These are phyloP conservation scores for Lactuca sativa DNA, from an alignment of 129 eudicot species.

Conservation along the genomic window DNA sequence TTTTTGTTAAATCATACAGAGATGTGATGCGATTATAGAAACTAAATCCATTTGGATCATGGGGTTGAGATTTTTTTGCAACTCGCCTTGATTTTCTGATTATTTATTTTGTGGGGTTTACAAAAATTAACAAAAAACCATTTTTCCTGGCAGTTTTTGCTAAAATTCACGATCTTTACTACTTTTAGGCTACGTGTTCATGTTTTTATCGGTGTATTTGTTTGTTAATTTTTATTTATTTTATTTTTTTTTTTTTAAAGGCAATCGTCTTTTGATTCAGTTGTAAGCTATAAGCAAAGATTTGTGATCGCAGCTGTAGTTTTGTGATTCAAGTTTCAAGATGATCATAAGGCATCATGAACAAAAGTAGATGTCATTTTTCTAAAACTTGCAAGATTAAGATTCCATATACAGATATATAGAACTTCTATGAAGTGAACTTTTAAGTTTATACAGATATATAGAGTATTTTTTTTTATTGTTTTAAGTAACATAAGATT, in stretches of 20 bases:
- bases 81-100: constrained; percentile 21
- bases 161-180: neutral
- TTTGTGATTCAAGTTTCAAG: neutral
- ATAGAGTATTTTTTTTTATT: no score
- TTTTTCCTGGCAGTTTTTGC: neutral
- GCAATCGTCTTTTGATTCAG: neutral
- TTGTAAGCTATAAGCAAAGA: neutral
- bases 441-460: no score
- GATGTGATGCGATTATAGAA: neutral
- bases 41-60: neutral
- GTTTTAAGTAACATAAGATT: neutral
- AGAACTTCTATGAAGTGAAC: no score
- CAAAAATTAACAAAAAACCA: no score
- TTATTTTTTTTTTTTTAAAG: neutral
- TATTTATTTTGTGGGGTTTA: constrained; percentile 3
- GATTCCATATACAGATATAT: no score
- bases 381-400: no score
- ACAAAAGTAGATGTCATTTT: no score
- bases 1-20: neutral
- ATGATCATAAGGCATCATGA: neutral
- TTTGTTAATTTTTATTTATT: neutral
- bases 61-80: constrained; percentile 10
- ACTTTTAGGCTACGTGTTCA: neutral
- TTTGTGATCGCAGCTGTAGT: neutral
- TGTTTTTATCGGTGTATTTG: neutral